Base-by-base conservation (phyloP, 2,329 filamentous ascomycete genomes). In the Scortechinia acanthostroma region DNA sequence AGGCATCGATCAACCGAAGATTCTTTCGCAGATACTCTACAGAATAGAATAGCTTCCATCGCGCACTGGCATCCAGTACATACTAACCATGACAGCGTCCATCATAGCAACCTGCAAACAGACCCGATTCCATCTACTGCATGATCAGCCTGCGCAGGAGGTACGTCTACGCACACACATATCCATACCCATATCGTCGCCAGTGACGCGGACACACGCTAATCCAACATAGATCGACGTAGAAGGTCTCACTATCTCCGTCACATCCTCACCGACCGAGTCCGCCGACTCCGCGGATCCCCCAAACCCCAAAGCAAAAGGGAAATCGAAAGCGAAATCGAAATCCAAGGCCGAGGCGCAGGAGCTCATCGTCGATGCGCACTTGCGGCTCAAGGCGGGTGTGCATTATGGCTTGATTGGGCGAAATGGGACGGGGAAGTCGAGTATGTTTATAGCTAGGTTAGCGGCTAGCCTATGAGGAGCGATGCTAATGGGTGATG, bases 391-490 rank as follows among this genome's bases (percentile, higher is more conserved):
- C 2, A 87, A 91, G 51, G 77, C 81, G 43, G 83, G 86, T 0
- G 71, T 80, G 42, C 74, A 86, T 49, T 94, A 94, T 68, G 88
- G 87, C 0, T 68, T 94, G 2, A 70, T 91, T 17, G 89, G 88
- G 0, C 74, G 86, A 4, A 94, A 94, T 62, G 88, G 88, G 1
- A 85, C 82, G 2, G 89, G 88, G 4, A 94, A 94, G 58, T 91
- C 86, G 3, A 91, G 81, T 84, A 62, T 60, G 73, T 56, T 14
- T 4, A 21, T 19, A 5, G 17, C 19, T 10, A 30, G 19, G 25
- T 23, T 35, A 16, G 4, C 21, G 44, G 19, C 1, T 15, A 2
- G 4, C 4, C 16, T 22, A 21, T 52, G n/a, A 48, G 21, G 21
- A 3, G 21, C 20, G 14, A 37, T 42, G 21, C 15, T 28, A 25